Percentiles rank a stretch among this genome's conserved stretches.
phyloP scores from a whole-genome alignment of 2,329 filamentous ascomycete genomes.

The Clarireedia homoeocarpa region DNA sequence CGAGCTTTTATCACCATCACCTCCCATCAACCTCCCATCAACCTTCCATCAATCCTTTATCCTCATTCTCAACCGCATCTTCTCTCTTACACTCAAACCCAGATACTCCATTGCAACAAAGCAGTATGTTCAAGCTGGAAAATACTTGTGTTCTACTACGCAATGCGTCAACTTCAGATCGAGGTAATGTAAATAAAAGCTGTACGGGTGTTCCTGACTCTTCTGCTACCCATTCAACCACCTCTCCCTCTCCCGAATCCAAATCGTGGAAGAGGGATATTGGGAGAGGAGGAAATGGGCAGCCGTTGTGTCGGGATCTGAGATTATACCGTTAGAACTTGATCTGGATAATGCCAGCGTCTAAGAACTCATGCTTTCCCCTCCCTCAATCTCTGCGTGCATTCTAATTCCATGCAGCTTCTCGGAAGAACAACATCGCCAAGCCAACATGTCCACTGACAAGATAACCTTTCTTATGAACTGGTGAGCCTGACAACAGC shows the following conservation, averaged over 20 bases:
- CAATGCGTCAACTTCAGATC: constrained; percentile 19
- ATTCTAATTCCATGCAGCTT: constrained; percentile 36
- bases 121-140: constrained; percentile 6
- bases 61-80: too few relatives aligned
- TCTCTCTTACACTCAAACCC: too few relatives aligned
- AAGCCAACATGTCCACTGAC: constrained; percentile 60
- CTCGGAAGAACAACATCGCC: background rate
- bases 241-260: background rate
- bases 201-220: constrained; percentile 21
- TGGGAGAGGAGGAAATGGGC: constrained; percentile 16
- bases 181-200: constrained; percentile 23
- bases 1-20: too few relatives aligned
- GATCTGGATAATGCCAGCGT: constrained; percentile 81
- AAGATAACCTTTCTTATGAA: constrained; percentile 82
- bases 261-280: background rate
- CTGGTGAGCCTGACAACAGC: constrained; percentile 46
- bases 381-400: constrained; percentile 19
- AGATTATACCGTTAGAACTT: constrained; percentile 74
- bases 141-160: constrained; percentile 11
- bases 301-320: constrained; percentile 41
- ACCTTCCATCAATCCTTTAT: too few relatives aligned
- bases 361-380: constrained; percentile 68
- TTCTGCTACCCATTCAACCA: background rate
- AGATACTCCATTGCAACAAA: constrained; percentile 21
- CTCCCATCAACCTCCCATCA: too few relatives aligned